These are phyloP conservation scores for Plasmodium ovale DNA, from an alignment of 169 alveolate genomes.

Conservation along the genomic window DNA sequence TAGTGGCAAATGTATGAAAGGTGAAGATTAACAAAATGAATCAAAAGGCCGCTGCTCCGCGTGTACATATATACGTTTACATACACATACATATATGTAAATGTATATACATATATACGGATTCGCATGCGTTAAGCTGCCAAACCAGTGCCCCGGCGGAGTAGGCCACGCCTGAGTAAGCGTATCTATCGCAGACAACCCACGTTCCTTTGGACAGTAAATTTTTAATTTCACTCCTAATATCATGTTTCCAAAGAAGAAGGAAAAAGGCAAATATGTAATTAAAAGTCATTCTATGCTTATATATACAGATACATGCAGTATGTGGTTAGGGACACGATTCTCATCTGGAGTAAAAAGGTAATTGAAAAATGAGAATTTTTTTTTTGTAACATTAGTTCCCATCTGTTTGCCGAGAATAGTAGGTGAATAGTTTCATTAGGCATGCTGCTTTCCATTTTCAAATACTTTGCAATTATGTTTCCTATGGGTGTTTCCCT, in stretches of 20 bases:
- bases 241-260: background rate
- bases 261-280: background rate
- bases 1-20: background rate
- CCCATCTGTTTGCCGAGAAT: slow-evolving; percentile 97
- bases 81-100: background rate
- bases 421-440: slow-evolving; percentile 93
- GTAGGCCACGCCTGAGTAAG: slow-evolving; percentile 96
- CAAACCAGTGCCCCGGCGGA: slow-evolving; percentile 93
- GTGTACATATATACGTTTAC: background rate
- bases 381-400: slow-evolving; percentile 81
- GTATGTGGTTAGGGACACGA: background rate
- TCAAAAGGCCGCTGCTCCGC: background rate
- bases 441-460: slow-evolving; percentile 80
- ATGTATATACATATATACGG: no score
- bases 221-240: slow-evolving; percentile 83
- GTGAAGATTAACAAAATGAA: background rate
- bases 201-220: slow-evolving; percentile 87
- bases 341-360: background rate
- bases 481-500: slow-evolving; percentile 89
- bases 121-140: background rate
- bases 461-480: slow-evolving; percentile 88
- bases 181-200: slow-evolving; percentile 94
- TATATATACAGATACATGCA: background rate
- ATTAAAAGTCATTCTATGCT: background rate
- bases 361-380: background rate